Evolutionary conservation across 140 eudicot species (phyloP).

Genomic region (Ambrosia hybrid): DNA sequence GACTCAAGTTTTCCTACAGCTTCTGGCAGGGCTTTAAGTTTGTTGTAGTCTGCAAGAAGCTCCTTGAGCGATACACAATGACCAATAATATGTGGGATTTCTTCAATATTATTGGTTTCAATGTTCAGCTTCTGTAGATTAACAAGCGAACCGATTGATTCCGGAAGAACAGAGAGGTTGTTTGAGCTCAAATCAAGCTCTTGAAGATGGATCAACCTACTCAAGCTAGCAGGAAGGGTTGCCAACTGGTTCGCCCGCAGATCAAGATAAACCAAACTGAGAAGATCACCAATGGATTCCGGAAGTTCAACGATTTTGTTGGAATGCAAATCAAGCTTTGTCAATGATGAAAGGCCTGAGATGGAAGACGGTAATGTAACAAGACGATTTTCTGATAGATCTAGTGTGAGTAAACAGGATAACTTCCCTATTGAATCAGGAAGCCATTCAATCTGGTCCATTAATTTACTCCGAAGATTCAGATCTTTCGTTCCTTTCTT

Average conservation of each 20-base stretch:
- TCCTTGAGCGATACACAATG: constrained; percentile 79
- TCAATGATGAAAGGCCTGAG: constrained; percentile 62
- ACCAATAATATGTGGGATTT: constrained; percentile 80
- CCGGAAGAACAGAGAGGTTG: constrained; percentile 59
- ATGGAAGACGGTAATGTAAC: constrained; percentile 60
- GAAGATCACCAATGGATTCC: constrained; percentile 80
- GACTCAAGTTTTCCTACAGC: constrained; percentile 73
- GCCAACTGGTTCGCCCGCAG: constrained; percentile 72
- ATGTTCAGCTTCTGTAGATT: constrained; percentile 62
- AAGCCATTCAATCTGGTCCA: constrained; percentile 88
- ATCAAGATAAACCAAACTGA: constrained; percentile 62
- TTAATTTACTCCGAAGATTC: constrained; percentile 57
- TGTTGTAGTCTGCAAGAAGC: constrained; percentile 88
- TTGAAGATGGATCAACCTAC: constrained; percentile 58
- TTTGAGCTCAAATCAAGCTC: constrained; percentile 91
- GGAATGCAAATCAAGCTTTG: constrained; percentile 71
- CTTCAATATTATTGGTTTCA: constrained; percentile 85
- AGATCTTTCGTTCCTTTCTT: constrained; percentile 82
- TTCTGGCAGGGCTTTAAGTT: constrained; percentile 91
- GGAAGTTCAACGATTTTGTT: constrained; percentile 70
- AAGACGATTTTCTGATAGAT: constrained; percentile 78
- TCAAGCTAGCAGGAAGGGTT: constrained; percentile 57
- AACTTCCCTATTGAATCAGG: constrained; percentile 92
- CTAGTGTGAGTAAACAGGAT: constrained; percentile 56
- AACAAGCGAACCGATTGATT: constrained; percentile 71